Evolutionary conservation across 305 asterid genomes (phyloP).

Genomic region (Ajuga reptans): DNA sequence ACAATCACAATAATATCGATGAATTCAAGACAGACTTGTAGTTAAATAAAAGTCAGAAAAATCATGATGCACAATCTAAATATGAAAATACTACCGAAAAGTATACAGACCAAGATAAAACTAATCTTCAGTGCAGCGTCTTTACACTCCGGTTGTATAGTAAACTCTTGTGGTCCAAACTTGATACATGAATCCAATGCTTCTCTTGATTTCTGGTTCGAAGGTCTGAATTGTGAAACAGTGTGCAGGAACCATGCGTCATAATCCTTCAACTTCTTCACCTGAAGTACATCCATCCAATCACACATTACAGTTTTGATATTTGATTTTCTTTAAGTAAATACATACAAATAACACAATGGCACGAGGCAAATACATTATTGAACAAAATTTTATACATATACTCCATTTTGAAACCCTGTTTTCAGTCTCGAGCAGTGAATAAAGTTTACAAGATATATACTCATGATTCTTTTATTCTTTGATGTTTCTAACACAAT

Average conservation of each 20-base stretch:
- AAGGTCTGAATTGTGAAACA: conserved; percentile 45
- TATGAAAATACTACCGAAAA: background rate
- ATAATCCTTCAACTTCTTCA: conserved; percentile 59
- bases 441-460: too few relatives aligned
- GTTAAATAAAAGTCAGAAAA: background rate
- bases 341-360: too few relatives aligned
- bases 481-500: background rate
- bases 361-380: too few relatives aligned
- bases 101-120: conserved; percentile 44
- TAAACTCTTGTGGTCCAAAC: conserved; percentile 57
- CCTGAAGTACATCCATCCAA: conserved; percentile 39
- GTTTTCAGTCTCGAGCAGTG: too few relatives aligned
- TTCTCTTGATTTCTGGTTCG: conserved; percentile 66
- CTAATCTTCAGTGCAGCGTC: conserved; percentile 61
- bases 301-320: background rate
- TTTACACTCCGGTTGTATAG: conserved; percentile 46
- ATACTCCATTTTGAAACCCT: too few relatives aligned
- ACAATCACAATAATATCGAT: background rate
- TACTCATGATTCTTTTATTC: too few relatives aligned
- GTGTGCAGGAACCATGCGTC: conserved; percentile 68
- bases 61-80: background rate
- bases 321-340: background rate
- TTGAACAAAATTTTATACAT: background rate
- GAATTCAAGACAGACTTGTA: conserved; percentile 2
- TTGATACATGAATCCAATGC: conserved; percentile 60